Base-by-base conservation (phyloP, 2,329 filamentous ascomycete species). In the Fusarium tanahbumbuense region DNA sequence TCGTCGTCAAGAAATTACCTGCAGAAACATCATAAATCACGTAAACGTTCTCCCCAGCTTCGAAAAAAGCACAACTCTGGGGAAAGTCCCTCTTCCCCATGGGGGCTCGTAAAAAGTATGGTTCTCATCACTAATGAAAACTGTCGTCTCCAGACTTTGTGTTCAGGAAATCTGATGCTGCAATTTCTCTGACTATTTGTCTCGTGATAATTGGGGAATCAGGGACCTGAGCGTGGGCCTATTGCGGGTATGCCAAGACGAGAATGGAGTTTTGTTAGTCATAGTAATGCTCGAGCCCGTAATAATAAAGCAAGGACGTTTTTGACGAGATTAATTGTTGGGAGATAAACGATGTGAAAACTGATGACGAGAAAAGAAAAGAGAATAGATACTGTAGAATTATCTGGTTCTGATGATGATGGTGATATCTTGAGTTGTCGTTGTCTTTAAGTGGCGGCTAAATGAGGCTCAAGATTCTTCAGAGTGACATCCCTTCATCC, bases 211-310 rank as follows among this genome's bases (percentile, higher is more conserved):
- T 34, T 53, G 45, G 60, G 32, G 62, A 48, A 47, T 55, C 55
- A 66, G 40, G 66, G 60, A 70, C 65, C 41, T 15, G 16, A 59
- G n/a, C 40, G 67, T 70, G 67, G 67, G 45, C 27, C 34, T 62
- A 52, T 52, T 57, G 62, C 69, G 66, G 61, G 16, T 61, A 70
- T 49, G 56, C 60, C 60, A 67, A 60, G 61, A 37, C 54, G 22
- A 50, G 16, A 54, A 67, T 60, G 56, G 53, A 69, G 48, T 45
- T 42, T 8, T 25, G 32, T 70, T 70, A 70, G 67, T 70, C 67
- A 70, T 63, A 56, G 50, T 45, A 65, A 70, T 63, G 10, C n/a
- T 56, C 34, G 22, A 53, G 48, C 27, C 55, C 66, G 55, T 53
- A 44, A 54, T 65, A 46, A 50, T 30, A 46, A 47, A 66, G 20